Percentiles rank a stretch among this genome's conserved stretches.
Evolutionary conservation across 2,329 filamentous ascomycete genomes (phyloP).

Genomic region (Penicillium verrucosum): DNA sequence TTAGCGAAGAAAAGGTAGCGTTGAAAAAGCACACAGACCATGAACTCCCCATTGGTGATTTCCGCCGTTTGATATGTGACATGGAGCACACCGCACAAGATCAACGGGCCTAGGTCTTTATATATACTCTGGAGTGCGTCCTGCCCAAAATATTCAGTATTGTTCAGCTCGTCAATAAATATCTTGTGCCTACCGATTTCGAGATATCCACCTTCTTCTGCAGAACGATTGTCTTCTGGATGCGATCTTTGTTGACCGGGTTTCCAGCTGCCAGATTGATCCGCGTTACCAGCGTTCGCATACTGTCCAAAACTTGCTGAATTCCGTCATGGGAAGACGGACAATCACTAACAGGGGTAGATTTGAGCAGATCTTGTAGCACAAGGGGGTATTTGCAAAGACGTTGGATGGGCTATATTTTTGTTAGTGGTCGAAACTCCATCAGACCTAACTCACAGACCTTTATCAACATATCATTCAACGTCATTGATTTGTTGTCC

Average conservation of each 20-base stretch:
- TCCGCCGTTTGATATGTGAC: conserved; percentile 73
- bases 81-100: conserved; percentile 78
- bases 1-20: conserved; percentile 74
- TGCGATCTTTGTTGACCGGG: conserved; percentile 61
- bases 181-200: conserved; percentile 56
- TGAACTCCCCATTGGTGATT: conserved; percentile 70
- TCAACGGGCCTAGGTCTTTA: conserved; percentile 73
- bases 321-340: conserved; percentile 78
- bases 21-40: conserved; percentile 81
- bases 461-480: conserved; percentile 88
- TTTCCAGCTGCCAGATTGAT: conserved; percentile 86
- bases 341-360: conserved; percentile 81
- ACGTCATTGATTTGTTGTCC: conserved; percentile 71
- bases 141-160: conserved; percentile 20
- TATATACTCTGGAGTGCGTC: conserved; percentile 55
- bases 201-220: conserved; percentile 77
- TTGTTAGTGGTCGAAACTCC: conserved; percentile 13
- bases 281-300: conserved; percentile 71
- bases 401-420: conserved; percentile 77
- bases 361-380: conserved; percentile 76
- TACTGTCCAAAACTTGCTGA: conserved; percentile 65
- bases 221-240: conserved; percentile 80
- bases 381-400: conserved; percentile 88
- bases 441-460: conserved; percentile 43
- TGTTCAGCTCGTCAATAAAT: not conserved